Conservation (phyloP, 2,329 filamentous ascomycete genomes). For the Phialophora tarda region DNA sequence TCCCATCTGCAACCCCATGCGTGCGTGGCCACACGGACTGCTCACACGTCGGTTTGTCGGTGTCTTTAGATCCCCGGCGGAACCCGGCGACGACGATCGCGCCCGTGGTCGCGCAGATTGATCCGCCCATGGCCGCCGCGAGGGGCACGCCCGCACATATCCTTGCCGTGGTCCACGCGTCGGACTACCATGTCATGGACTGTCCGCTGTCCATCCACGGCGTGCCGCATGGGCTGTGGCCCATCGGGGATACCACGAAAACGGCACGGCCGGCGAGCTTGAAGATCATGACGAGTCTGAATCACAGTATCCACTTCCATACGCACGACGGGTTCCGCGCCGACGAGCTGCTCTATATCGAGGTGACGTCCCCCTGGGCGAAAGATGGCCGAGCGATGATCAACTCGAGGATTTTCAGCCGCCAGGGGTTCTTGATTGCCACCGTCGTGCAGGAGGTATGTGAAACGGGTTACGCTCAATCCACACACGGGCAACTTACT, state of each 20-base stretch:
- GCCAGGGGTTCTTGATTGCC: slow-evolving; percentile 34
- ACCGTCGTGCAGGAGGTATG: slow-evolving; percentile 38
- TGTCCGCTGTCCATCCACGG: slow-evolving; percentile 33
- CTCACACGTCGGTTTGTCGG: background rate
- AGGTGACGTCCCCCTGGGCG: slow-evolving; percentile 37
- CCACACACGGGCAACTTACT: no score
- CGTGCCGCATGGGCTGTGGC: slow-evolving; percentile 24
- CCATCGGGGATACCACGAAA: slow-evolving; percentile 31
- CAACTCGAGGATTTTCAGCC: slow-evolving; percentile 34
- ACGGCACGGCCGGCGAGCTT: slow-evolving; percentile 19
- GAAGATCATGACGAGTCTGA: slow-evolving; percentile 39
- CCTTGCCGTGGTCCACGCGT: slow-evolving; percentile 36
- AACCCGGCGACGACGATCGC: slow-evolving; percentile 29
- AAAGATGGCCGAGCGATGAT: slow-evolving; percentile 38
- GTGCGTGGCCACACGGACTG: background rate
- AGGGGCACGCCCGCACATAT: slow-evolving; percentile 30
- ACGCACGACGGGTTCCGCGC: slow-evolving; percentile 37
- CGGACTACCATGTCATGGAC: slow-evolving; percentile 39
- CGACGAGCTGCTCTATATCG: slow-evolving; percentile 37
- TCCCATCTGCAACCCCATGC: no score
- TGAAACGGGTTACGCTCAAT: background rate
- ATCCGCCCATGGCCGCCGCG: slow-evolving; percentile 31
- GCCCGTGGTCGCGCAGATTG: slow-evolving; percentile 34
- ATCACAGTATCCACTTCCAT: slow-evolving; percentile 39
- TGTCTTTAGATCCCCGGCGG: no score